Evolutionary conservation across 371 early-diverging fungal species (phyloP).

Genomic region (Mucor plumbeus): DNA sequence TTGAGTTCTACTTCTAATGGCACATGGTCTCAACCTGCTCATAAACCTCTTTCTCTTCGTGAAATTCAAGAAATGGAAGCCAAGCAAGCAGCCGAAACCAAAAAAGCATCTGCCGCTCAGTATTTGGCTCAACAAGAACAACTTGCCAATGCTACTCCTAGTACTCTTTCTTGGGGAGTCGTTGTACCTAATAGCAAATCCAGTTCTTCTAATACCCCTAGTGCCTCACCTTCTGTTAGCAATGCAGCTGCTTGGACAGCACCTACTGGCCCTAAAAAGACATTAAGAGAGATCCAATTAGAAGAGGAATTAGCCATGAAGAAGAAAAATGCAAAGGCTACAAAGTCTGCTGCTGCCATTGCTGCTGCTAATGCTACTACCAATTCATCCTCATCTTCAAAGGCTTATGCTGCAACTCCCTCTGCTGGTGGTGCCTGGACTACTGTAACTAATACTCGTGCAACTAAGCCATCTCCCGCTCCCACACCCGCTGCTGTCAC

Average conservation of each 20-base stretch:
- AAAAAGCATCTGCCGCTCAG: conserved; percentile 44
- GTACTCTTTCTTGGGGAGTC: conserved; percentile 52
- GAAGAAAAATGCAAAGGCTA: conserved; percentile 50
- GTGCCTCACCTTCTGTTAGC: conserved; percentile 30
- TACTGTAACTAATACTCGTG: conserved; percentile 47
- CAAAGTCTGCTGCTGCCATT: conserved; percentile 28
- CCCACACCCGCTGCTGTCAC: conserved; percentile 23
- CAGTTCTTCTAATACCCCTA: background rate
- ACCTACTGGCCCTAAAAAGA: conserved; percentile 66
- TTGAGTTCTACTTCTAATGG: conserved; percentile 2
- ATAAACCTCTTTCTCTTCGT: conserved; percentile 60
- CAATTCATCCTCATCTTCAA: conserved; percentile 19
- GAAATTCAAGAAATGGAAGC: conserved; percentile 74
- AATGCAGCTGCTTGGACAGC: conserved; percentile 42
- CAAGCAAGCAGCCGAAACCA: conserved; percentile 52
- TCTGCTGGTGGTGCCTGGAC: conserved; percentile 43
- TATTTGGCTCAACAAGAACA: conserved; percentile 23
- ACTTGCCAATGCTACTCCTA: conserved; percentile 22
- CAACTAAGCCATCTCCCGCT: conserved; percentile 32
- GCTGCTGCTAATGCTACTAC: conserved; percentile 31
- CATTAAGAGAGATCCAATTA: conserved; percentile 77
- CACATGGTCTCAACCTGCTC: conserved; percentile 44
- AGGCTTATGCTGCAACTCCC: conserved; percentile 26
- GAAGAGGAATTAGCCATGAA: conserved; percentile 73
- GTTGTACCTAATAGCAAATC: conserved; percentile 36